Percentiles rank a stretch among this genome's conserved stretches.
phyloP scores from a whole-genome alignment of 139 green algal species.

The Micractinium conductrix region DNA sequence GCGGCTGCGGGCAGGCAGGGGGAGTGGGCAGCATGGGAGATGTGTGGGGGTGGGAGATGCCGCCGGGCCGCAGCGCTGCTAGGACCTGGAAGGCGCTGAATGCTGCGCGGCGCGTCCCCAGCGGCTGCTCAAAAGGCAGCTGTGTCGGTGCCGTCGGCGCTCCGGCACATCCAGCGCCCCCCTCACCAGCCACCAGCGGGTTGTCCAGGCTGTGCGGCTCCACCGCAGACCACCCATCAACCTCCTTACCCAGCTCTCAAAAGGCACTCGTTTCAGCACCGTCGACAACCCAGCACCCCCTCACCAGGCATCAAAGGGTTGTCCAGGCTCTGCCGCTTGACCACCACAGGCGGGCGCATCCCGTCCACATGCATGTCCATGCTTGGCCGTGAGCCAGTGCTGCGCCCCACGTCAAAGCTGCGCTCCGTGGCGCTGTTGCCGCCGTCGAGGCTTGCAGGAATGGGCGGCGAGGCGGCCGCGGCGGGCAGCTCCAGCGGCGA shows the following conservation, averaged over 20 bases:
- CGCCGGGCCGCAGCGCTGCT: no score
- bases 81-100: no score
- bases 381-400: no score
- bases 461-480: not conserved
- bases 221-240: no score
- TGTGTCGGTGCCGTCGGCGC: not conserved
- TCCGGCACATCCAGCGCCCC: not conserved
- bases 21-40: not conserved
- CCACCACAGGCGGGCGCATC: not conserved
- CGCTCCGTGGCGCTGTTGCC: not conserved
- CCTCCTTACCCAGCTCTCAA: no score
- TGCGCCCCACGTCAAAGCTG: not conserved
- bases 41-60: not conserved
- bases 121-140: not conserved
- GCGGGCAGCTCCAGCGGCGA: not conserved
- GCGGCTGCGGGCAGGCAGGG: not conserved
- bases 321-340: conserved; percentile 1
- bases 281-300: not conserved
- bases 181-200: no score
- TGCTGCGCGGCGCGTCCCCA: no score
- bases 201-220: no score
- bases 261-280: no score
- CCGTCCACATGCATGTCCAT: not conserved
- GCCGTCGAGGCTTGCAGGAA: not conserved
- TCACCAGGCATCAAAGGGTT: not conserved